A percentile compares a stretch with the other conserved stretches of the same genome.
phyloP scores from a whole-genome alignment of 2,329 filamentous ascomycete genomes.

The Fusarium verrucosum region DNA sequence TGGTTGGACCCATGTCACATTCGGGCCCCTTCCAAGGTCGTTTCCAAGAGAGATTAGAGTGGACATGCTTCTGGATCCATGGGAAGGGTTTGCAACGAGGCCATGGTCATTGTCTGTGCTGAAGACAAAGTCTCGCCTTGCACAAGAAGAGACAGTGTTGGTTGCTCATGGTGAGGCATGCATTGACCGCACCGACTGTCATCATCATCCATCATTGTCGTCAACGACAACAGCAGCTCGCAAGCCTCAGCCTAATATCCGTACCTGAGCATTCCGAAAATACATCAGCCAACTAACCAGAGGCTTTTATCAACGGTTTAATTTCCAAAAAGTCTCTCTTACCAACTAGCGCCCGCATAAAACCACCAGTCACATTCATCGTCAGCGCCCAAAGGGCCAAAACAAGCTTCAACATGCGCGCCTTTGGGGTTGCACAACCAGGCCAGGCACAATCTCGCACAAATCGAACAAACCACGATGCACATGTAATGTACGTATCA shows the following conservation, averaged over 20 bases:
- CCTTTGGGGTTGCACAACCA: conserved; percentile 19
- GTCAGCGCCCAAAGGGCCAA: neutral
- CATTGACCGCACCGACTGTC: conserved; percentile 6
- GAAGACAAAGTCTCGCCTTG: too few species aligned
- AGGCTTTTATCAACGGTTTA: conserved; percentile 24
- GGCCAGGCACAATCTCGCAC: conserved; percentile 25
- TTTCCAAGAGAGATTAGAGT: conserved; percentile 38
- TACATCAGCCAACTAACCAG: neutral
- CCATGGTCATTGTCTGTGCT: conserved; percentile 15
- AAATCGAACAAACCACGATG: conserved; percentile 20
- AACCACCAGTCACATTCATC: conserved; percentile 23
- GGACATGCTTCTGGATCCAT: conserved; percentile 29
- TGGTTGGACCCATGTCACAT: conserved; percentile 22
- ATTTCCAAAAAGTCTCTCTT: conserved; percentile 36
- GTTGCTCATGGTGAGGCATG: conserved; percentile 14
- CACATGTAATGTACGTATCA: too few species aligned
- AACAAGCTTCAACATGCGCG: conserved; percentile 1
- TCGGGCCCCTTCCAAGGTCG: conserved; percentile 33
- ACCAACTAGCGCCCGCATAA: conserved; percentile 35
- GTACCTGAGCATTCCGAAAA: neutral
- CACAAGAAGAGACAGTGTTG: neutral
- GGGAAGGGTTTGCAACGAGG: conserved; percentile 26
- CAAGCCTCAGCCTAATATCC: neutral
- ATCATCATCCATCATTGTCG: neutral
- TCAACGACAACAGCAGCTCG: neutral